phyloP scores from a whole-genome alignment of 2,329 filamentous ascomycete genomes.

The Shiraia bambusicola region DNA sequence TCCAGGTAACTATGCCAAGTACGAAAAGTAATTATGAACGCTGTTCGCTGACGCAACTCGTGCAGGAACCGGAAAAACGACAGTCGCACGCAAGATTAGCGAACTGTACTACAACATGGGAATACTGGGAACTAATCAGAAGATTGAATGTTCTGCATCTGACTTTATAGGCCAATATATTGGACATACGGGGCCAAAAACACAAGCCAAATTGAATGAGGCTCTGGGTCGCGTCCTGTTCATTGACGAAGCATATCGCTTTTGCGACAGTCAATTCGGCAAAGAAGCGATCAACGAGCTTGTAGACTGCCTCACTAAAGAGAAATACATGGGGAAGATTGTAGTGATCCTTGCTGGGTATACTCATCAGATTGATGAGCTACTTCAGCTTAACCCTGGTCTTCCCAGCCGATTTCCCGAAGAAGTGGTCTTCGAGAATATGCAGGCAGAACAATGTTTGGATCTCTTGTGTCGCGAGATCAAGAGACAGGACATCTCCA shows the following conservation, averaged over 20 bases:
- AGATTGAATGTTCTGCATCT: constrained; percentile 64
- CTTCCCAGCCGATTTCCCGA: constrained; percentile 64
- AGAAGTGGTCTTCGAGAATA: constrained; percentile 54
- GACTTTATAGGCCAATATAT: constrained; percentile 67
- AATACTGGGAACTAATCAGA: constrained; percentile 58
- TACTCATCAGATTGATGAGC: constrained; percentile 60
- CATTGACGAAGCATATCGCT: constrained; percentile 68
- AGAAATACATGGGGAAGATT: constrained; percentile 57
- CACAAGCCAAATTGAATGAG: constrained; percentile 57
- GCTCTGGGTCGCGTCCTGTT: constrained; percentile 65
- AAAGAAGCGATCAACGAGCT: constrained; percentile 54
- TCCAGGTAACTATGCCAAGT: constrained; percentile 56
- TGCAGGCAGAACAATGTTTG: constrained; percentile 24
- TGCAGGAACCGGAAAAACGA: constrained; percentile 60
- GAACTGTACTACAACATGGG: constrained; percentile 72
- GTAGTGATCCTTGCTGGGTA: constrained; percentile 69
- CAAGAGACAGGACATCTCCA: constrained; percentile 4
- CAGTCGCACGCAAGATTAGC: constrained; percentile 67
- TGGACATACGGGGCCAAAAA: constrained; percentile 67
- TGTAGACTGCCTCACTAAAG: constrained; percentile 53
- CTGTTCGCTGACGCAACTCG: no score
- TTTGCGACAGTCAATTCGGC: constrained; percentile 57
- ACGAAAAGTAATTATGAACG: no score
- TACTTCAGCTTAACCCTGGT: constrained; percentile 61
- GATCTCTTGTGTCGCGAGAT: constrained; percentile 39